Evolutionary conservation across 805 yeast species (phyloP).

Genomic region (Candida sanyiensis): DNA sequence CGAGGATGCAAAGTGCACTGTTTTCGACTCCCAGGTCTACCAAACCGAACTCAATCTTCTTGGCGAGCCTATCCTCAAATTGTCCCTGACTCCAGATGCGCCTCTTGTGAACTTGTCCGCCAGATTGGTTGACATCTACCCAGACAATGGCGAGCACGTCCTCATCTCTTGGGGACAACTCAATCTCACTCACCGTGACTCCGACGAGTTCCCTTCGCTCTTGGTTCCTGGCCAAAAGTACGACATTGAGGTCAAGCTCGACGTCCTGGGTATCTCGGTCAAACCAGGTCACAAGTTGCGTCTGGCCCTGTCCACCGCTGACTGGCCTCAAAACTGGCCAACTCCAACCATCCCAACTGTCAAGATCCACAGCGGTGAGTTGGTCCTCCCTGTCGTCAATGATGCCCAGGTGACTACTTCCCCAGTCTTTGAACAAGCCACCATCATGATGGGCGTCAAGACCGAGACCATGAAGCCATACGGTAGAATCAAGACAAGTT

Average conservation of each 20-base stretch:
- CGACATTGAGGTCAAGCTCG: slow-evolving; percentile 31
- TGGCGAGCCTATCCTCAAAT: slow-evolving; percentile 34
- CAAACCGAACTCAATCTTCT: slow-evolving; percentile 25
- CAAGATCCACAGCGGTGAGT: slow-evolving; percentile 28
- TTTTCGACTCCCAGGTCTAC: slow-evolving; percentile 31
- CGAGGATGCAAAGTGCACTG: slow-evolving; percentile 36
- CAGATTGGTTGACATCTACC: slow-evolving; percentile 36
- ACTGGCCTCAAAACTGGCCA: slow-evolving; percentile 48
- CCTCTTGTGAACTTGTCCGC: slow-evolving; percentile 35
- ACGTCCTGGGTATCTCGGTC: slow-evolving; percentile 35
- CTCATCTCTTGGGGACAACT: slow-evolving; percentile 43
- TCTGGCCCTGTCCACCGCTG: slow-evolving; percentile 38
- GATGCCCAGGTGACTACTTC: slow-evolving; percentile 7
- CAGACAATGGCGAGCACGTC: slow-evolving; percentile 27
- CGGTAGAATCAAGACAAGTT: slow-evolving; percentile 20
- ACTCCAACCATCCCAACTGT: slow-evolving; percentile 35
- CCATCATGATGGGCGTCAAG: slow-evolving; percentile 26
- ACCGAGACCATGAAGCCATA: slow-evolving; percentile 19
- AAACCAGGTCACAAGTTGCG: slow-evolving; percentile 34
- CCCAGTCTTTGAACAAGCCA: slow-evolving; percentile 30
- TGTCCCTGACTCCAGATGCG: slow-evolving; percentile 32
- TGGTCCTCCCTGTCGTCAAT: slow-evolving; percentile 29
- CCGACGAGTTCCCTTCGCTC: slow-evolving; percentile 36
- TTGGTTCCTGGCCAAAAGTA: slow-evolving; percentile 30
- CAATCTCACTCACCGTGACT: slow-evolving; percentile 36